Percentiles rank a stretch among this genome's conserved stretches.
phyloP scores from a whole-genome alignment of 1,139 yeast species.

The Kurtzmaniella quercitrusa region DNA sequence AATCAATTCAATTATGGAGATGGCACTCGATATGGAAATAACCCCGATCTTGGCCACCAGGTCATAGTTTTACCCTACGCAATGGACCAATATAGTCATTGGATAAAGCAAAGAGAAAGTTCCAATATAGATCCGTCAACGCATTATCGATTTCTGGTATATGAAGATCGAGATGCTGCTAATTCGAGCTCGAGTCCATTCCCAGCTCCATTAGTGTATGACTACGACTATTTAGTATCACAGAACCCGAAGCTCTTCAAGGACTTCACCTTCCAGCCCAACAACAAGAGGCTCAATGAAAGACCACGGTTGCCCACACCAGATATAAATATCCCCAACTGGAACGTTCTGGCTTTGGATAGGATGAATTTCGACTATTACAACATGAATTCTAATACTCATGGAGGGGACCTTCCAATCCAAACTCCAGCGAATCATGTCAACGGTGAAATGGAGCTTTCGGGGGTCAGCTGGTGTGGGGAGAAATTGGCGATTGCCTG shows the following conservation, averaged over 20 bases:
- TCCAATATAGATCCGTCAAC: constrained; percentile 3
- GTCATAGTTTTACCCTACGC: constrained; percentile 56
- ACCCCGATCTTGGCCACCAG: constrained; percentile 36
- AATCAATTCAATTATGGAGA: background rate
- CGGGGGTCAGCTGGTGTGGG: constrained; percentile 40
- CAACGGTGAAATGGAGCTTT: constrained; percentile 45
- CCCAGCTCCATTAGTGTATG: constrained; percentile 44
- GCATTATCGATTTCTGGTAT: constrained; percentile 12
- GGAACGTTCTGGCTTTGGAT: constrained; percentile 11
- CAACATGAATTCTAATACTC: constrained; percentile 8
- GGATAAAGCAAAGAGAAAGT: constrained; percentile 11
- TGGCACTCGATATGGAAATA: constrained; percentile 11
- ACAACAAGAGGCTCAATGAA: constrained; percentile 2
- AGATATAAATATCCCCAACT: constrained; percentile 21
- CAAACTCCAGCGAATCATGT: constrained; percentile 28
- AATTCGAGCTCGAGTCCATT: constrained; percentile 10
- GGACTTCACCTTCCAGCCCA: constrained; percentile 29
- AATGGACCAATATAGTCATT: constrained; percentile 37
- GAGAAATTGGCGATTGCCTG: constrained; percentile 37
- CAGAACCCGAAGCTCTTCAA: constrained; percentile 38
- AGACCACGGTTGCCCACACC: constrained; percentile 14
- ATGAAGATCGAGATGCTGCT: constrained; percentile 10
- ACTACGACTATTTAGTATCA: constrained; percentile 37
- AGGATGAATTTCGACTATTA: constrained; percentile 10
- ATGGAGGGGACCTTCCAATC: background rate